Evolutionary conservation across 345 rosid species (phyloP).

Genomic region (Tarenaya hassleriana): DNA sequence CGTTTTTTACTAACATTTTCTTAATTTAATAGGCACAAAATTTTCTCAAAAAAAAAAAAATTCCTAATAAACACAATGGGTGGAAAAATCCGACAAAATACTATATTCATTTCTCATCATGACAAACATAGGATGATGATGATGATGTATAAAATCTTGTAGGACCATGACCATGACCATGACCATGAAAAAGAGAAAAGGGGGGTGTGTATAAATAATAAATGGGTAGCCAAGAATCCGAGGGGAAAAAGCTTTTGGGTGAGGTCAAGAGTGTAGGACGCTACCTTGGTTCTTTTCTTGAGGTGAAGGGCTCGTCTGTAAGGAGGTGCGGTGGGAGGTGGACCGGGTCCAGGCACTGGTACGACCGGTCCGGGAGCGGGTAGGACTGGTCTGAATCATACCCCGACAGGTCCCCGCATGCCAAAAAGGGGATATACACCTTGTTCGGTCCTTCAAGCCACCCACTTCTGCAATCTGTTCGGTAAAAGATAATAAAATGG

Average conservation of each 20-base stretch:
- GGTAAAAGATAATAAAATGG: conserved; percentile 14
- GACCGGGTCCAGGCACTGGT: conserved; percentile 80
- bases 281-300: conserved; percentile 81
- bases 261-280: conserved; percentile 31
- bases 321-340: conserved; percentile 96
- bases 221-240: conserved; percentile 38
- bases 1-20: too few relatives aligned
- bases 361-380: conserved; percentile 72
- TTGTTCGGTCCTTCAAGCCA: conserved; percentile 91
- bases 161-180: conserved; percentile 25
- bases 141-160: conserved; percentile 17
- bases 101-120: too few relatives aligned
- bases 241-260: conserved; percentile 33
- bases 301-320: conserved; percentile 80
- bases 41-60: too few relatives aligned
- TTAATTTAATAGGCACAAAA: too few relatives aligned
- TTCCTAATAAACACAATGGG: too few relatives aligned
- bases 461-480: conserved; percentile 81
- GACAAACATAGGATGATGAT: conserved; percentile 21
- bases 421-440: conserved; percentile 86
- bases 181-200: too few relatives aligned
- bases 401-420: conserved; percentile 83
- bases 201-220: neutral
- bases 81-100: too few relatives aligned
- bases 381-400: conserved; percentile 92